Evolutionary conservation across 148 eudicot species (phyloP).

Genomic region (Dysphania ambrosioides): DNA sequence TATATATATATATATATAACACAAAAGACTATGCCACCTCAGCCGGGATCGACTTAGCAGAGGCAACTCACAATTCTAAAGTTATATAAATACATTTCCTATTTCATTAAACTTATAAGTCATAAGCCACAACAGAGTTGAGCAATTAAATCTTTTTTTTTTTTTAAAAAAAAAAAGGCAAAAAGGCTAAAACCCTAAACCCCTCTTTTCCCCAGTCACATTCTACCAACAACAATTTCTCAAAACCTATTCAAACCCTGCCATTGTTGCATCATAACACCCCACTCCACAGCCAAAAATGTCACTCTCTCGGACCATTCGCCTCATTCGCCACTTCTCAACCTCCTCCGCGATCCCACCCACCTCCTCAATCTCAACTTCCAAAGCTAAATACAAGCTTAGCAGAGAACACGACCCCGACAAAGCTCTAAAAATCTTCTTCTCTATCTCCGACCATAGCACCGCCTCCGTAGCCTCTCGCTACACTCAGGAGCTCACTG

Average conservation of each 20-base stretch:
- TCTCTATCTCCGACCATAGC: slow-evolving; percentile 47
- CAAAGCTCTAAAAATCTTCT: slow-evolving; percentile 65
- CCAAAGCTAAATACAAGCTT: slow-evolving; percentile 57
- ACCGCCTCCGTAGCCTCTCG: slow-evolving; percentile 46
- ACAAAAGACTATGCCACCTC: no score
- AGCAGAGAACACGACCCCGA: slow-evolving; percentile 62
- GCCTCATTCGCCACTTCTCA: slow-evolving; percentile 42
- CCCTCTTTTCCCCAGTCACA: neutral
- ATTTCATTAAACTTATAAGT: no score
- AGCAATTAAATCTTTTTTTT: no score
- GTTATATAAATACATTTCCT: no score
- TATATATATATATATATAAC: no score
- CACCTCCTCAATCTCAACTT: slow-evolving; percentile 39
- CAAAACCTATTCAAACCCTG: neutral
- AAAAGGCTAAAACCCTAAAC: neutral
- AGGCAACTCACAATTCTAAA: no score
- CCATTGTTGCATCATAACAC: neutral
- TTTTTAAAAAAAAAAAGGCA: no score
- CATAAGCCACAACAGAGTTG: no score
- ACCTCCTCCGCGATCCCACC: slow-evolving; percentile 13
- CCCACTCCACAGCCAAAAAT: neutral
- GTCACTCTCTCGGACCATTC: slow-evolving; percentile 15
- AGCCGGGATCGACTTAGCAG: no score
- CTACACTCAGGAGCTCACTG: slow-evolving; percentile 54
- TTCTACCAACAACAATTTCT: no score